Evolutionary conservation across 331 rosid genomes (phyloP), one percentile per base, ranked within the genome.

Genomic region (Saraca asoca): DNA sequence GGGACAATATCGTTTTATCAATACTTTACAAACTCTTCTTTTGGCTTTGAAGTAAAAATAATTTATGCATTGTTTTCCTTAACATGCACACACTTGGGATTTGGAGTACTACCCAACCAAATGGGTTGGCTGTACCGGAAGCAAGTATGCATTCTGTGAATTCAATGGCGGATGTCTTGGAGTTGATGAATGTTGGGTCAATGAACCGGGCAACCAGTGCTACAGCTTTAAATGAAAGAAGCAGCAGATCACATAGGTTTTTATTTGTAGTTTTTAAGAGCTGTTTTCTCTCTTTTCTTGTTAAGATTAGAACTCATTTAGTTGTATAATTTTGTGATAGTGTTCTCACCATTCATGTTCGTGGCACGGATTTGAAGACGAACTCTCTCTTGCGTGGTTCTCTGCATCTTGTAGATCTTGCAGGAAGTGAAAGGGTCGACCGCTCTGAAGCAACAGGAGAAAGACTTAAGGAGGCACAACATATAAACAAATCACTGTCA

Each of bases 61-160:
- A 13, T n/a, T 33, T 24, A 10, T 12, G 19, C 53, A 37, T 68
- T 45, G 57, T 64, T 84, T 81, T 64, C 82, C 68, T 80, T 84
- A 62, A 84, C 86, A 82, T 84, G 83, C 95, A 53, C 86, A 87
- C 90, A 76, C 87, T 87, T 64, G 90, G 90, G 88, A 87, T 87
- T 78, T 87, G 95, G 88, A 87, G 50, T 72, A 68, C 88, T 45
- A 66, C 90, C 73, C 95, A 80, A 65, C 95, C 95, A 41, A 84
- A 82, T 78, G 95, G 90, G 71, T 75, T 87, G 69, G 88, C 85
- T 72, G 90, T 87, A 44, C 95, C 95, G 20, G 95, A 82, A 46
- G 95, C 95, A 43, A 77, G 90, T 71, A 76, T 87, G 95, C 80
- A 87, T 81, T 72, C 82, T 60, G 95, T 87, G 42, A 68, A 70